phyloP scores from a whole-genome alignment of 352 stramenopile genomes.

The Phytophthora sp. region DNA sequence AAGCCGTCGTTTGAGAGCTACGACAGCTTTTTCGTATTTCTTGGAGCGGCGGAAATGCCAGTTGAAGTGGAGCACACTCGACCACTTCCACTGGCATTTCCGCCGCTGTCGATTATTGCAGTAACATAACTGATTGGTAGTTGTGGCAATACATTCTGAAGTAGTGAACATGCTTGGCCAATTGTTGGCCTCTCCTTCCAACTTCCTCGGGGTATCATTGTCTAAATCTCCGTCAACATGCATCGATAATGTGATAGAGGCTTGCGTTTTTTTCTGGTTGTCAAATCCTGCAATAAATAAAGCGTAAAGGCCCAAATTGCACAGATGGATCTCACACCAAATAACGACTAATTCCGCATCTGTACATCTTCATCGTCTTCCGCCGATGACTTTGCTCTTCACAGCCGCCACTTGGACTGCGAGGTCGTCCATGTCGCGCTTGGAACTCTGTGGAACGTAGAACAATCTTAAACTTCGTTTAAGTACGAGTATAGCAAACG shows the following conservation, averaged over 20 bases:
- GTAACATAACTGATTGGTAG: constrained; percentile 1
- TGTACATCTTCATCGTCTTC: too few species aligned
- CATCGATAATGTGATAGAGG: constrained; percentile 1
- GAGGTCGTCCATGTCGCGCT: too few species aligned
- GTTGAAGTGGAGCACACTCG: not conserved
- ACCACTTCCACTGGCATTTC: not conserved
- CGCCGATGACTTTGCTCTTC: too few species aligned
- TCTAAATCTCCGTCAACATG: constrained; percentile 15
- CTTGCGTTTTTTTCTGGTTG: constrained; percentile 1
- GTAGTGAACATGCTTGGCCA: not conserved
- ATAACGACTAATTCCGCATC: too few species aligned
- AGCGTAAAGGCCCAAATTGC: not conserved
- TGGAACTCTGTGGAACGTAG: too few species aligned
- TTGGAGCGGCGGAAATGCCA: too few species aligned
- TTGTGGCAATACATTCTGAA: not conserved
- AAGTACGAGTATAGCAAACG: too few species aligned
- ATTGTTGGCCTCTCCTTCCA: not conserved
- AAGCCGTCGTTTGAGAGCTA: not conserved
- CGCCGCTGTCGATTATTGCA: constrained; percentile 1
- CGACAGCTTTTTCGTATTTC: not conserved
- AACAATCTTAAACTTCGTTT: too few species aligned
- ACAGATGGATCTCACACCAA: not conserved
- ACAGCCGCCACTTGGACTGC: too few species aligned
- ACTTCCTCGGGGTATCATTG: not conserved
- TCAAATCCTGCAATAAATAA: constrained; percentile 1